A percentile compares a stretch with the other conserved stretches of the same genome.
phyloP scores from a whole-genome alignment of 805 yeast species.

The Spathaspora gorwiae region DNA sequence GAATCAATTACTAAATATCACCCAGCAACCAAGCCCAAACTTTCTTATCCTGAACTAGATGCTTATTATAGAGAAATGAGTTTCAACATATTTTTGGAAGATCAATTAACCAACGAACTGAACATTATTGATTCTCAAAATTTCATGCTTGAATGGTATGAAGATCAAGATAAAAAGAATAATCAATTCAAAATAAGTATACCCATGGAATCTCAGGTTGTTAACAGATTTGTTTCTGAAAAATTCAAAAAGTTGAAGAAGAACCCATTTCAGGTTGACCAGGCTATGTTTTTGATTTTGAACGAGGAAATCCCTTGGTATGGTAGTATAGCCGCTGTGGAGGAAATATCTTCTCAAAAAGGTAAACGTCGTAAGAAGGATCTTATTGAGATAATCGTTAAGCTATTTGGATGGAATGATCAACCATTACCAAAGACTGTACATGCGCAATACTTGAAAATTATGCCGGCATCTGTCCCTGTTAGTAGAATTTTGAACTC shows the following conservation, averaged over 20 bases:
- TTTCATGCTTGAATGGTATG: constrained; percentile 50
- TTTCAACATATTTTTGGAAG: constrained; percentile 60
- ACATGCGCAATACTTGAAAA: constrained; percentile 29
- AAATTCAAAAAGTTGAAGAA: constrained; percentile 49
- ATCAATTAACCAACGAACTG: constrained; percentile 32
- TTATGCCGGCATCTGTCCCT: constrained; percentile 62
- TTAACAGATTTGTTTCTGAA: constrained; percentile 46
- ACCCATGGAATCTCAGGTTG: constrained; percentile 45
- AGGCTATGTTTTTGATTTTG: constrained; percentile 52
- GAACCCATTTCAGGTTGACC: constrained; percentile 55
- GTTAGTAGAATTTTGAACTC: constrained; percentile 61
- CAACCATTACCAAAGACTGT: constrained; percentile 44
- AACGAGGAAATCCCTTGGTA: constrained; percentile 55
- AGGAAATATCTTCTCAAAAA: constrained; percentile 12
- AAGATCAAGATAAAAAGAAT: constrained; percentile 38
- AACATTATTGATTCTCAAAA: constrained; percentile 34
- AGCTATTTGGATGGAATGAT: constrained; percentile 56
- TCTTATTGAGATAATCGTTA: constrained; percentile 42
- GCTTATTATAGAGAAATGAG: constrained; percentile 57
- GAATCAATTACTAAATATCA: constrained; percentile 24
- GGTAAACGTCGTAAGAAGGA: constrained; percentile 20
- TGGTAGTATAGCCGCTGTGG: constrained; percentile 46
- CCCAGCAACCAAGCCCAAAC: constrained; percentile 35
- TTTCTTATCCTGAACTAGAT: constrained; percentile 45
- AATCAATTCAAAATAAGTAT: constrained; percentile 40